Percentiles rank a stretch among this genome's conserved stretches.
These are phyloP conservation scores for Podila minutissima DNA, from an alignment of 192 early-diverging fungal species.

Conservation along the genomic window DNA sequence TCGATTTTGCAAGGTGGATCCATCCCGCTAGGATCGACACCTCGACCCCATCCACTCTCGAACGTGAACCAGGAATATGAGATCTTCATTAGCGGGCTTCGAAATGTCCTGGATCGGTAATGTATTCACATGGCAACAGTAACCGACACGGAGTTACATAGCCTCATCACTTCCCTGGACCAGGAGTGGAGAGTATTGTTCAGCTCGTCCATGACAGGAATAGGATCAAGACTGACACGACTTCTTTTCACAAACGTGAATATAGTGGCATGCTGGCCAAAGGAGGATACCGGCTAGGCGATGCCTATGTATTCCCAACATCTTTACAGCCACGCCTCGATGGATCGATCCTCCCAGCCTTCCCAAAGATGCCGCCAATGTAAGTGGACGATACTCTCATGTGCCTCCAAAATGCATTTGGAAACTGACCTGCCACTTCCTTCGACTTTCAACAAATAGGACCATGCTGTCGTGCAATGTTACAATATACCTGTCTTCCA, in stretches of 20 bases:
- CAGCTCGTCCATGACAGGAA: background rate
- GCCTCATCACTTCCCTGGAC: no score
- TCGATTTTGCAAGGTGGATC: constrained; percentile 20
- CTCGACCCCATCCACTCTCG: background rate
- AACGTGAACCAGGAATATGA: constrained; percentile 28
- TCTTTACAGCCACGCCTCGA: constrained; percentile 35
- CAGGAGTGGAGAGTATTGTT: no score
- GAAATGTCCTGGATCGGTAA: constrained; percentile 51
- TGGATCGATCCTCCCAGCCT: constrained; percentile 27
- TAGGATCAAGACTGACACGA: background rate
- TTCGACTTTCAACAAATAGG: constrained; percentile 4
- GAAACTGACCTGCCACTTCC: no score
- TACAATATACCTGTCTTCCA: constrained; percentile 32
- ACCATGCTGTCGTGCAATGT: constrained; percentile 48
- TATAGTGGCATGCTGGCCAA: constrained; percentile 32
- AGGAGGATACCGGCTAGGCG: constrained; percentile 40
- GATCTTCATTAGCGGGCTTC: constrained; percentile 42
- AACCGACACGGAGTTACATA: no score
- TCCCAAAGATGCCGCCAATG: constrained; percentile 38
- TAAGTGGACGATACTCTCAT: constrained; percentile 3
- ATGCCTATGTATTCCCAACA: constrained; percentile 39
- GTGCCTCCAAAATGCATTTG: background rate
- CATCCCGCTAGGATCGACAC: constrained; percentile 1
- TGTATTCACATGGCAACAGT: background rate
- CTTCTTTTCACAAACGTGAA: background rate